These are phyloP conservation scores for Hyparrhenia diplandra DNA, from an alignment of 176 grass and related monocot species.

Conservation along the genomic window DNA sequence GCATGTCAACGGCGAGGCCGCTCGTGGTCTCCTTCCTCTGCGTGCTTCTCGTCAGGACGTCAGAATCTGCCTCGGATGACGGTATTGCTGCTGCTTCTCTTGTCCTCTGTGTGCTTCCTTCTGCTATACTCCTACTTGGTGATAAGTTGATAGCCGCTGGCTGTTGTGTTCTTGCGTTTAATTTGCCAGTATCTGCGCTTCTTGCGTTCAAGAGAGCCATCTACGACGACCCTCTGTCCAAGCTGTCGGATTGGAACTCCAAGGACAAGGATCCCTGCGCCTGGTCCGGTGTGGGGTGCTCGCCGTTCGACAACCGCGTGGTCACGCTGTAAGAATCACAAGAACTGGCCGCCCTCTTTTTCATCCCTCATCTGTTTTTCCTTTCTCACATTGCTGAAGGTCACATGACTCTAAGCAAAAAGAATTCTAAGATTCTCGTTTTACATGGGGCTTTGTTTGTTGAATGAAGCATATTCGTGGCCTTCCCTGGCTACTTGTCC, in stretches of 20 bases:
- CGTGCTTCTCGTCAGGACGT: conserved; percentile 25
- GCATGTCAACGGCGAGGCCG: conserved; percentile 38
- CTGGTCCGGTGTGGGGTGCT: conserved; percentile 70
- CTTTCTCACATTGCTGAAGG: background rate
- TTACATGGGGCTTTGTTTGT: background rate
- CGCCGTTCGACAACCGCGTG: conserved; percentile 41
- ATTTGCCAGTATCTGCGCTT: conserved; percentile 48
- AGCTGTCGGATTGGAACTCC: conserved; percentile 73
- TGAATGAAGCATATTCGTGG: too few species aligned
- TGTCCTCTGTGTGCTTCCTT: background rate
- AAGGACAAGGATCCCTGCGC: conserved; percentile 47
- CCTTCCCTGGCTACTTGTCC: background rate
- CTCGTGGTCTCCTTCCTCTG: conserved; percentile 39
- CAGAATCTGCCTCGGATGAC: conserved; percentile 49
- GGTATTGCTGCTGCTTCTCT: conserved; percentile 29
- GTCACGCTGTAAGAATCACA: conserved; percentile 59
- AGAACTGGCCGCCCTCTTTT: background rate
- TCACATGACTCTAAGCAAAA: background rate
- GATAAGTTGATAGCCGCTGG: background rate
- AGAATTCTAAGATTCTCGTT: background rate
- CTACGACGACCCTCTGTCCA: conserved; percentile 61
- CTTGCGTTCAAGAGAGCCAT: conserved; percentile 66
- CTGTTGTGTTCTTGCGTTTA: background rate
- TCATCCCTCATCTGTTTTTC: background rate
- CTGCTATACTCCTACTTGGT: background rate